Conservation (phyloP, 257 asterid genomes). For the Fraxinus americana region DNA sequence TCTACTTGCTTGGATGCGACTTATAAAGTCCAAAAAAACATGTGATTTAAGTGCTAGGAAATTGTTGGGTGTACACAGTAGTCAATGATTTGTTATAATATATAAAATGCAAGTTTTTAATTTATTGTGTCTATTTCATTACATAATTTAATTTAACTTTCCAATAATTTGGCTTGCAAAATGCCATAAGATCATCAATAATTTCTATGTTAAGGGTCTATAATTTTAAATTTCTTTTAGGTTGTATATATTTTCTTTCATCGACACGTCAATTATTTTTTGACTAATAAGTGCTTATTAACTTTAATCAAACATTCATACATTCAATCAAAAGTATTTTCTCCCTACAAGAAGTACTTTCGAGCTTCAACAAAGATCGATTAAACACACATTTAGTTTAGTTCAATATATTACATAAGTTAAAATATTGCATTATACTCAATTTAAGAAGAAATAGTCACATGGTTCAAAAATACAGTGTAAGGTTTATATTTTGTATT, state of each 20-base stretch:
- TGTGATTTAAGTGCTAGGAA: constrained; percentile 21
- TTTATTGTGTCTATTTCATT: background rate
- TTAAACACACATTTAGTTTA: no score
- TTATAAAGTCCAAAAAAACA: constrained; percentile 25
- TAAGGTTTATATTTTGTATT: no score
- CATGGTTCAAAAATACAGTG: background rate
- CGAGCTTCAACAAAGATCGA: no score
- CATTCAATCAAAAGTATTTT: no score
- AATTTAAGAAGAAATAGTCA: background rate
- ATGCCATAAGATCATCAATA: background rate
- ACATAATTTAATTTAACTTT: background rate
- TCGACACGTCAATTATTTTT: background rate
- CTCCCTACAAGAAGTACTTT: no score
- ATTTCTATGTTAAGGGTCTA: background rate
- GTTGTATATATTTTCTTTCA: background rate
- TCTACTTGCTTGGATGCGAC: constrained; percentile 9
- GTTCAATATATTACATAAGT: no score
- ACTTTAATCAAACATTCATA: no score
- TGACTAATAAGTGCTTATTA: no score
- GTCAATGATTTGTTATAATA: no score
- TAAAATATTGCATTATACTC: no score
- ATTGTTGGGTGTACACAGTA: no score
- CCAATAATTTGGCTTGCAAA: background rate
- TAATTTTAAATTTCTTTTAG: no score
- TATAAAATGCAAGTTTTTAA: background rate